A percentile compares a stretch with the other conserved stretches of the same genome.
Evolutionary conservation across 2,329 filamentous ascomycete genomes (phyloP).

Genomic region (Blastomyces percursus): DNA sequence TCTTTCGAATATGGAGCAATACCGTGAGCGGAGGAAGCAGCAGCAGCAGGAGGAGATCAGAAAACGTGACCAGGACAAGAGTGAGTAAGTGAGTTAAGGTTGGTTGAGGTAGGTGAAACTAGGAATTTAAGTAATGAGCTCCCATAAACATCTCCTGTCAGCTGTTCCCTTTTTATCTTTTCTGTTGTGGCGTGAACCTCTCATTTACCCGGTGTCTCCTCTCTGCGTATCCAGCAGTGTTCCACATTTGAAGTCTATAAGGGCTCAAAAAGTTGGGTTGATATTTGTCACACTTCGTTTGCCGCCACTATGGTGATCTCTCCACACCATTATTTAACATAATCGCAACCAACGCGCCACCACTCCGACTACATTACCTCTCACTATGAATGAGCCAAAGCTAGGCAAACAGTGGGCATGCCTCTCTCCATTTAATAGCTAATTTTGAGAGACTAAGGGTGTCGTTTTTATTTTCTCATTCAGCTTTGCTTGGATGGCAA

Average conservation of each 20-base stretch:
- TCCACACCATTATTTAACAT: neutral
- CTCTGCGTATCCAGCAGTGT: neutral
- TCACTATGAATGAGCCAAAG: neutral
- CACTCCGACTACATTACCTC: neutral
- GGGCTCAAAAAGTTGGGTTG: neutral
- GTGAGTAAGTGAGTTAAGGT: neutral
- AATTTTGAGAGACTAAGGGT: neutral
- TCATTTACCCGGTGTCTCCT: neutral
- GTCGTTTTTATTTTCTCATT: no score
- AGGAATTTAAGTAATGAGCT: neutral
- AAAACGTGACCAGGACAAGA: constrained; percentile 16
- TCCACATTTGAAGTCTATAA: constrained; percentile 1
- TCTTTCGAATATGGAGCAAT: constrained; percentile 16
- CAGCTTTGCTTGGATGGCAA: neutral
- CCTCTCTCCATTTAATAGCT: neutral
- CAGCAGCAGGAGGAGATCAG: constrained; percentile 18
- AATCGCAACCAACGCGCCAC: neutral
- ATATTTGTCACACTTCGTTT: neutral
- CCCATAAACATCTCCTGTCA: neutral
- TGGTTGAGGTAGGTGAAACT: neutral
- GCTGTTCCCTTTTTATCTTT: neutral
- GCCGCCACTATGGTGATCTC: neutral
- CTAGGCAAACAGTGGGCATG: neutral
- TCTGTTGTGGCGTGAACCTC: neutral
- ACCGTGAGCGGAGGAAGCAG: constrained; percentile 19